Evolutionary conservation across 352 stramenopile genomes (phyloP), one percentile per base, ranked within the genome.

Genomic region (Sclerospora graminicola): DNA sequence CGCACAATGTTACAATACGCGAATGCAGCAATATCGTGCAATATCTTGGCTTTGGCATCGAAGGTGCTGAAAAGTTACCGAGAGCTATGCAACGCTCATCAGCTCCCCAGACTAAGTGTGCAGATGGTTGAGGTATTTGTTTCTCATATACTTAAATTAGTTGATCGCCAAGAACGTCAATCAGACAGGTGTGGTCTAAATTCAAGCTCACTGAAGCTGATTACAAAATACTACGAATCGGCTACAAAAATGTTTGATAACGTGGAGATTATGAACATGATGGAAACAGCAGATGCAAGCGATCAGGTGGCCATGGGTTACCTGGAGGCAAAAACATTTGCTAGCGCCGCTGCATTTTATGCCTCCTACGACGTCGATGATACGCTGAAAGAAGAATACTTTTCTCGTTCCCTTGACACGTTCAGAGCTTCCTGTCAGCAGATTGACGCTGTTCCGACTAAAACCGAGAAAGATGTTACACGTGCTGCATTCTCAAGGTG

Each of bases 181-280:
- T 43, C 48, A 0, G 51, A 51, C 0, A 50, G 41, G 0, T 16
- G 34, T 33, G 40, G 31, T 13, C 31, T 35, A 5, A 56, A 49
- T 10, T 21, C 63, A 6, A 65, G 63, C 13, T 66, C 69, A 0
- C 39, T 82, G 7, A 69, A 55, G 14, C 30, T 71, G 13, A 68
- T 86, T 24, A 66, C 66, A 11, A 48, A 63, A 28, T 91, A 91
- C 48, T 89, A 84, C 36, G 62, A 82, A 28, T 80, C 79, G 1
- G 63, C 78, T 15, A 82, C 71, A 13, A 80, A 82, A 27, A 79
- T 89, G 66, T 91, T 91, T 43, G 76, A 89, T 40, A 91, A 88
- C 34, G 50, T 67, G 13, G 79, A 91, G 40, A 77, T 91, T 32
- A 52, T 85, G 29, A 68, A 69, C 4, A 59, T 89, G 38, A 69